Percentiles rank a stretch among this genome's conserved stretches.
Evolutionary conservation across 83 land plant genomes (phyloP).

Genomic region (Isoetes engelmannii): DNA sequence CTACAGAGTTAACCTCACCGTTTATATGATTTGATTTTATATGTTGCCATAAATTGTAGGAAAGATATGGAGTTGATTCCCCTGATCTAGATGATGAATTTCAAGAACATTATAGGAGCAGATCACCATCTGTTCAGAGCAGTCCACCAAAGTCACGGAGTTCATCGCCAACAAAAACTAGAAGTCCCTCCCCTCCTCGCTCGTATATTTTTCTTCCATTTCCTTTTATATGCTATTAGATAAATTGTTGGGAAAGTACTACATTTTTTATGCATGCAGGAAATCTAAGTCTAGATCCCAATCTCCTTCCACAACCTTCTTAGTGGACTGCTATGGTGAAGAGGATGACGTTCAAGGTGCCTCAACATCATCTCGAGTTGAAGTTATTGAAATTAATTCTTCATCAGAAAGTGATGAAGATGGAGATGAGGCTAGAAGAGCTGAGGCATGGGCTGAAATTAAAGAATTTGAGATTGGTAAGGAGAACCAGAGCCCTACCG

Average conservation of each 20-base stretch:
- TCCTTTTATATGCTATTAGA: not conserved
- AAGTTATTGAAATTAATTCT: not conserved
- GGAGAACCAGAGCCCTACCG: not conserved
- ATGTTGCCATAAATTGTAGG: not conserved
- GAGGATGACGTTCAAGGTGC: not conserved
- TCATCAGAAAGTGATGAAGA: not conserved
- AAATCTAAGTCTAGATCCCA: conserved; percentile 6
- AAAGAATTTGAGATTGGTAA: not conserved
- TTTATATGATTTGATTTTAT: not conserved
- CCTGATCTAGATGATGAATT: not conserved
- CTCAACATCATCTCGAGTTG: not conserved
- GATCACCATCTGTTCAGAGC: not conserved
- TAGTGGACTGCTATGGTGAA: conserved; percentile 7
- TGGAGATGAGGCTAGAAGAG: not conserved
- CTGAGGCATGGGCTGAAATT: not conserved
- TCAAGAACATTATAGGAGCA: not conserved
- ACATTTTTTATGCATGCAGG: not conserved
- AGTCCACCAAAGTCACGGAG: not conserved
- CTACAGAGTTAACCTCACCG: not conserved
- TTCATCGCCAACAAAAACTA: not conserved
- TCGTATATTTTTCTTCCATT: not conserved
- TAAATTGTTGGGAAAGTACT: not conserved
- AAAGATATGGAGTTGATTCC: not conserved
- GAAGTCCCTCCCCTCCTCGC: conserved; percentile 1
- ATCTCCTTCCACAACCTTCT: conserved; percentile 5